These are phyloP conservation scores for Arthrobotrys conoides DNA, from an alignment of 2,329 filamentous ascomycete genomes.

Conservation along the genomic window DNA sequence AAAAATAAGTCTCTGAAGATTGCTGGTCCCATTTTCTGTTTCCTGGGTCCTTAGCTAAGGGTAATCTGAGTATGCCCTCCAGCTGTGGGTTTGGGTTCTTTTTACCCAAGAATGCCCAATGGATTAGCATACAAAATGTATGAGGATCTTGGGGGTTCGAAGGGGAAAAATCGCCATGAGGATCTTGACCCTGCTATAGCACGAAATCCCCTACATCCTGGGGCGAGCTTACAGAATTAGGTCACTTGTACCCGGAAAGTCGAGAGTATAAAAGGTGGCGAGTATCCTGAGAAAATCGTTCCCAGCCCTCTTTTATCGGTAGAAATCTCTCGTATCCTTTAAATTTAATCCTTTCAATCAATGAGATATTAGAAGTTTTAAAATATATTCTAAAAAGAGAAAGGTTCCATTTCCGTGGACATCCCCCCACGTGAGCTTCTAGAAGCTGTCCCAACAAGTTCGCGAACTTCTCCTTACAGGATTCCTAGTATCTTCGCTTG, in stretches of 20 bases:
- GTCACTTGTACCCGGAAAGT: constrained; percentile 42
- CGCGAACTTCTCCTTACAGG: constrained; percentile 34
- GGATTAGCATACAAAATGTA: constrained; percentile 44
- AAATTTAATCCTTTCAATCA: constrained; percentile 20
- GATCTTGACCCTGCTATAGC: constrained; percentile 32
- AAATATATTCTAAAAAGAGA: constrained; percentile 31
- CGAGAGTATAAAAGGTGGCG: constrained; percentile 54
- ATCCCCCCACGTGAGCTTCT: constrained; percentile 45
- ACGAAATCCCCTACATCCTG: constrained; percentile 46
- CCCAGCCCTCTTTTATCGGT: constrained; percentile 49
- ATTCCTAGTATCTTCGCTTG: constrained; percentile 37
- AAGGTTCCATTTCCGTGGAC: constrained; percentile 6
- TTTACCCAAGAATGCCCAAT: constrained; percentile 45
- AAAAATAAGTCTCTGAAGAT: constrained; percentile 41
- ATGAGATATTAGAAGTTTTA: background rate
- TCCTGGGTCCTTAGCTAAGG: constrained; percentile 30
- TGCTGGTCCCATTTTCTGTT: constrained; percentile 57
- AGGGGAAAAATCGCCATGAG: constrained; percentile 43
- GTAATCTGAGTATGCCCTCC: constrained; percentile 34
- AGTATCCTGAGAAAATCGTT: constrained; percentile 45
- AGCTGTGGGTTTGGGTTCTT: constrained; percentile 31
- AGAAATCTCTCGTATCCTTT: constrained; percentile 41
- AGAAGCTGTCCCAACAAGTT: constrained; percentile 34
- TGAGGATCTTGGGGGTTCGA: constrained; percentile 25
- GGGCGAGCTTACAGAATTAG: constrained; percentile 49